phyloP scores from a whole-genome alignment of 768 basidiomycete genomes.

The Lactifluus volemus region DNA sequence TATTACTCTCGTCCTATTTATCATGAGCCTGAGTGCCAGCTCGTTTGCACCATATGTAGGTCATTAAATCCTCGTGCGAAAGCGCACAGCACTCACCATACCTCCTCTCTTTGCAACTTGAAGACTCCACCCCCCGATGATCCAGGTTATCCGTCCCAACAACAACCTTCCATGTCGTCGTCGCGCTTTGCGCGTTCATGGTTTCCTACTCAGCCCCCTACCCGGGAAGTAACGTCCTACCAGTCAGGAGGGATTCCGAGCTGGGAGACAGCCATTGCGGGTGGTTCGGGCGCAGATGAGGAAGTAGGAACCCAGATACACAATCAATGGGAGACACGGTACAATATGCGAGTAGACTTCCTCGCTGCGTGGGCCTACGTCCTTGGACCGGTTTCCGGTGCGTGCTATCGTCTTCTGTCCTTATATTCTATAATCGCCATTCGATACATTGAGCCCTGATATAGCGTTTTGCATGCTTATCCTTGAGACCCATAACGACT shows the following conservation, averaged over 20 bases:
- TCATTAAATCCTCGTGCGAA: background rate
- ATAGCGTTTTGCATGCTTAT: slow-evolving; percentile 56
- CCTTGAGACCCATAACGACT: slow-evolving; percentile 71
- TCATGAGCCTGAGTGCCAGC: slow-evolving; percentile 35
- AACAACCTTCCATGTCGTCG: slow-evolving; percentile 24
- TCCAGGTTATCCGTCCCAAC: slow-evolving; percentile 25
- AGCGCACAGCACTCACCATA: background rate
- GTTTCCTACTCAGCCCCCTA: slow-evolving; percentile 37
- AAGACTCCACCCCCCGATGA: slow-evolving; percentile 57
- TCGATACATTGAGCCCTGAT: slow-evolving; percentile 51
- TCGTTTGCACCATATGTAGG: slow-evolving; percentile 59
- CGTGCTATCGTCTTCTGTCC: slow-evolving; percentile 33
- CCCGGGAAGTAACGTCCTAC: slow-evolving; percentile 40
- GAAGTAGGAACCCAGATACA: slow-evolving; percentile 32
- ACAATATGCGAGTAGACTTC: slow-evolving; percentile 57
- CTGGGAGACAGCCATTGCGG: slow-evolving; percentile 38
- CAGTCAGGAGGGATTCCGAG: slow-evolving; percentile 62
- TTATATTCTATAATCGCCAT: slow-evolving; percentile 38
- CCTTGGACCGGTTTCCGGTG: slow-evolving; percentile 66
- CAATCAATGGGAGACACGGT: slow-evolving; percentile 65
- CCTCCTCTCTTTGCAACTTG: background rate
- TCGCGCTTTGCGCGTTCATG: slow-evolving; percentile 36
- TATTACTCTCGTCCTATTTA: background rate
- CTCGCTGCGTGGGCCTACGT: slow-evolving; percentile 58
- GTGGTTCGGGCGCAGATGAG: slow-evolving; percentile 29